A percentile compares a stretch with the other conserved stretches of the same genome.
These are phyloP conservation scores for Guillardia theta DNA, from an alignment of 78 protist genomes.

Conservation along the genomic window DNA sequence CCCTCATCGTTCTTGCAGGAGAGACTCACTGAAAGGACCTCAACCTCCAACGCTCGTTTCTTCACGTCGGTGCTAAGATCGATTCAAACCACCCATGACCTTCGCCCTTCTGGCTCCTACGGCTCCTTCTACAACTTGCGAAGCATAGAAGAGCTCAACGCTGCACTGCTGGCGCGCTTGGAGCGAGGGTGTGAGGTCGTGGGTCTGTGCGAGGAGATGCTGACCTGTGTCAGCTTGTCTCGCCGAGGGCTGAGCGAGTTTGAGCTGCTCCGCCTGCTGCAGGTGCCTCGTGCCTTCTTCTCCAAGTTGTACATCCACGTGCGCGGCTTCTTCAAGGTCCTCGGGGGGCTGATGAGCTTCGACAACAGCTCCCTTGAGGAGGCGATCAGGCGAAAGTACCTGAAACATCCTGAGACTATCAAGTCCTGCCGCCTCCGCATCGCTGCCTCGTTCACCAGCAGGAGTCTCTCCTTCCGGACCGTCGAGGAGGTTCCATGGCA, in stretches of 20 bases:
- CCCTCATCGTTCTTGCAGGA: neutral
- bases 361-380: neutral
- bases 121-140: neutral
- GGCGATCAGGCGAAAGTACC: neutral
- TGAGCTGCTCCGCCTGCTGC: neutral
- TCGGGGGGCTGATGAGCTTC: neutral
- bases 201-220: neutral
- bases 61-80: neutral
- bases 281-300: neutral
- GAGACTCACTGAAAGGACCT: neutral
- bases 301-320: neutral
- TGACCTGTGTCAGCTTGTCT: neutral
- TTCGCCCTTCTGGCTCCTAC: neutral
- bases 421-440: neutral
- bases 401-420: neutral
- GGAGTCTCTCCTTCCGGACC: neutral
- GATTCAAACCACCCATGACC: neutral
- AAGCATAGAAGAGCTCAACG: neutral
- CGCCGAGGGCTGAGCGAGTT: neutral
- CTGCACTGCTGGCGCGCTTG: neutral
- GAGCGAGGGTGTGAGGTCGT: neutral
- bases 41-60: neutral
- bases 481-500: slow-evolving; percentile 14
- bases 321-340: neutral
- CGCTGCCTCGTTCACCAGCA: neutral